phyloP scores from a whole-genome alignment of 202 grass and related monocot species.

The Cymbopogon flexuosus region DNA sequence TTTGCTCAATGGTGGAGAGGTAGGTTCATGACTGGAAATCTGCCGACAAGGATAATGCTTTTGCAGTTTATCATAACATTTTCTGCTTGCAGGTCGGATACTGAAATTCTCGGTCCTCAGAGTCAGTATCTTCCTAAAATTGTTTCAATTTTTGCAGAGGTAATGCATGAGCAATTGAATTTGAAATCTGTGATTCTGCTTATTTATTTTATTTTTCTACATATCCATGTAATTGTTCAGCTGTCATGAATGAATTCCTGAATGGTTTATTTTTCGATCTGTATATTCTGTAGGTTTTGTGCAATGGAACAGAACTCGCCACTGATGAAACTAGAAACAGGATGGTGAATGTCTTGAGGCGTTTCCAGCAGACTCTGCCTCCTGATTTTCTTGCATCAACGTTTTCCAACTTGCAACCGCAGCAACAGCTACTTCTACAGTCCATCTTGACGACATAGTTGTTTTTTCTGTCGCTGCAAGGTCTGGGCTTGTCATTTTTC shows the following conservation, averaged over 20 bases:
- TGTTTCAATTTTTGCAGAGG: slow-evolving; percentile 73
- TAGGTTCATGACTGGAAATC: slow-evolving; percentile 18
- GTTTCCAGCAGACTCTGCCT: slow-evolving; percentile 77
- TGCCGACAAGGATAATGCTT: neutral
- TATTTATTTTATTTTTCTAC: neutral
- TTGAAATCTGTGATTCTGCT: neutral
- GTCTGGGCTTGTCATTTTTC: slow-evolving; percentile 16
- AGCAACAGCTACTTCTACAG: slow-evolving; percentile 80
- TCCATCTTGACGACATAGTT: slow-evolving; percentile 65
- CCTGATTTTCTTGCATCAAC: slow-evolving; percentile 64
- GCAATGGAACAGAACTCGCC: slow-evolving; percentile 59
- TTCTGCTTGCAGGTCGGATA: slow-evolving; percentile 55
- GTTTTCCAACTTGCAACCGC: slow-evolving; percentile 81
- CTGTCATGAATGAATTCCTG: neutral
- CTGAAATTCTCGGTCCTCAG: slow-evolving; percentile 63
- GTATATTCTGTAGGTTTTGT: slow-evolving; percentile 51
- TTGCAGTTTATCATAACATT: slow-evolving; percentile 21
- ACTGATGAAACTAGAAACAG: slow-evolving; percentile 58
- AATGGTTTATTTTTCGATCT: neutral
- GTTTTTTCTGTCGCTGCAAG: slow-evolving; percentile 15
- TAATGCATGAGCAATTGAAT: slow-evolving; percentile 9
- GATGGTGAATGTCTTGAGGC: slow-evolving; percentile 68
- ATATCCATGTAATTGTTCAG: neutral
- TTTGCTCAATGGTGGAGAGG: slow-evolving; percentile 98
- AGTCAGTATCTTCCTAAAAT: slow-evolving; percentile 83